Conservation (phyloP, 768 basidiomycete species). For the Termitomyces sp. region DNA sequence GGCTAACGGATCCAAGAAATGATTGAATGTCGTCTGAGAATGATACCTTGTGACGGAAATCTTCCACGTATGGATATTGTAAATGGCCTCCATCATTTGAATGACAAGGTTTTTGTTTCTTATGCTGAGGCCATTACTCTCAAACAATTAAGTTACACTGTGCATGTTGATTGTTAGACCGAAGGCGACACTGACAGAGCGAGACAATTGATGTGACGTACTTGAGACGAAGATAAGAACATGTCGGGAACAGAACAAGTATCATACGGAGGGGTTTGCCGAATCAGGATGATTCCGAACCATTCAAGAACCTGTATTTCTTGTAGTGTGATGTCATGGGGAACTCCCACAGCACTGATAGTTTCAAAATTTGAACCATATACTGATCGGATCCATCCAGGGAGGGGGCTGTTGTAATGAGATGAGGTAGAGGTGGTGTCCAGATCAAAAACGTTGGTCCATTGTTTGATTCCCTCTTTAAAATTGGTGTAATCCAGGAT, state of each 20-base stretch:
- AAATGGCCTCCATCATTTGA: background rate
- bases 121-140: background rate
- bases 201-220: background rate
- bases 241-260: background rate
- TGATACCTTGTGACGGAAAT: background rate
- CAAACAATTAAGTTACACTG: background rate
- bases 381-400: constrained; percentile 40
- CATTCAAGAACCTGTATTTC: constrained; percentile 38
- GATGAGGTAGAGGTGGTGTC: constrained; percentile 33
- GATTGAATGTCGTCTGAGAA: background rate
- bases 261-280: background rate
- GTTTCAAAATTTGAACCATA: constrained; percentile 45
- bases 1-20: constrained; percentile 15
- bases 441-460: constrained; percentile 51
- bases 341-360: constrained; percentile 39
- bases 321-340: constrained; percentile 45
- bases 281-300: constrained; percentile 33
- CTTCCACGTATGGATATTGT: background rate
- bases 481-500: constrained; percentile 48
- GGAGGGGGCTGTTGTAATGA: constrained; percentile 36
- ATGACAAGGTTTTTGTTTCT: background rate
- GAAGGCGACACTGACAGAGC: background rate
- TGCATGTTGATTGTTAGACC: background rate
- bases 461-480: constrained; percentile 47
- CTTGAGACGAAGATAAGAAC: background rate